A percentile compares a stretch with the other conserved stretches of the same genome.
These are phyloP conservation scores for Scheffersomyces illinoinensis DNA, from an alignment of 1,139 yeast genomes.

Conservation along the genomic window DNA sequence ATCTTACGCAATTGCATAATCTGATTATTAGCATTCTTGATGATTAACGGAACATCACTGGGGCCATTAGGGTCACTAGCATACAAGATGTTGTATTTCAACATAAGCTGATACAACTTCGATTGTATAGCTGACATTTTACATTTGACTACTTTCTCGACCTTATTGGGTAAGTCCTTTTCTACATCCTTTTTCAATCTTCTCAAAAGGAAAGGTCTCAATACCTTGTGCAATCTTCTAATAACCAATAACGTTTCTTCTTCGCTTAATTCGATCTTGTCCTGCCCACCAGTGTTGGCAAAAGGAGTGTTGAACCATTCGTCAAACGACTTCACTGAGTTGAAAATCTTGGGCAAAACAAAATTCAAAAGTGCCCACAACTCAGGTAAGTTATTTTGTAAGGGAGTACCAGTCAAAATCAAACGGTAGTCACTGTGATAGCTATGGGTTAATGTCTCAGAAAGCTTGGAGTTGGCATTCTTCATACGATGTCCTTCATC, in stretches of 20 bases:
- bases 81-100: constrained; percentile 65
- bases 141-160: constrained; percentile 93
- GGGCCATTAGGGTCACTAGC: constrained; percentile 52
- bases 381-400: constrained; percentile 83
- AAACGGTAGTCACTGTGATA: constrained; percentile 76
- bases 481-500: constrained; percentile 93
- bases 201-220: constrained; percentile 90
- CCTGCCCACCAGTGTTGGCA: constrained; percentile 80
- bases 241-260: constrained; percentile 94
- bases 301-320: constrained; percentile 89
- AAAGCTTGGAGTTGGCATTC: constrained; percentile 72
- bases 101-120: constrained; percentile 76
- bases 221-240: constrained; percentile 92
- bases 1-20: constrained; percentile 95
- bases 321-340: constrained; percentile 82
- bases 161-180: constrained; percentile 92
- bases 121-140: constrained; percentile 87
- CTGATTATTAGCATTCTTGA: constrained; percentile 87
- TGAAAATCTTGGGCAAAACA: constrained; percentile 77
- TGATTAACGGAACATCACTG: constrained; percentile 42
- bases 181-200: constrained; percentile 97
- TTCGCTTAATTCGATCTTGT: constrained; percentile 76
- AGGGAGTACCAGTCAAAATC: constrained; percentile 85
- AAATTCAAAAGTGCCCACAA: constrained; percentile 81
- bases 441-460: constrained; percentile 68